A percentile compares a stretch with the other conserved stretches of the same genome.
Conservation (phyloP, 2,329 filamentous ascomycete genomes). For the Verticillium alfalfae region DNA sequence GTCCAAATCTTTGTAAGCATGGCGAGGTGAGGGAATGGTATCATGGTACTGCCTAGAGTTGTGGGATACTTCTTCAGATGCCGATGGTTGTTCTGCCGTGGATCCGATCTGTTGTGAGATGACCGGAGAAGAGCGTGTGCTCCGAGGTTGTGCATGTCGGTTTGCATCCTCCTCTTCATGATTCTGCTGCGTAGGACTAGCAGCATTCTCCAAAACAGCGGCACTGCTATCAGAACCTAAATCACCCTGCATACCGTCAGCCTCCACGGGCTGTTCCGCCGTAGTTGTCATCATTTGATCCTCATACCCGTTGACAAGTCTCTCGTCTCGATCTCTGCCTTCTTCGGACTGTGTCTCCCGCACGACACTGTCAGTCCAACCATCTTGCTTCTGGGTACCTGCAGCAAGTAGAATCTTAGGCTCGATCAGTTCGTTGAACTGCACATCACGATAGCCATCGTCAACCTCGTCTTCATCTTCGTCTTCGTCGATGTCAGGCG, state of each 20-base stretch:
- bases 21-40: neutral
- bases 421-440: conserved; percentile 60
- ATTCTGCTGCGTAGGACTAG: conserved; percentile 15
- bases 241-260: conserved; percentile 2
- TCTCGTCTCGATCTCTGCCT: conserved; percentile 4
- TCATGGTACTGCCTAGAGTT: neutral
- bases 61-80: neutral
- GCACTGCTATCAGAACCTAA: neutral
- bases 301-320: neutral
- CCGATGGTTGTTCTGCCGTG: neutral
- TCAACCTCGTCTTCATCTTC: conserved; percentile 48
- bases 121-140: neutral
- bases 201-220: neutral
- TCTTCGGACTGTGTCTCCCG: conserved; percentile 14
- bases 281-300: neutral
- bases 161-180: neutral
- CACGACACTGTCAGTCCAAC: conserved; percentile 13
- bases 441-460: conserved; percentile 55
- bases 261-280: conserved; percentile 6
- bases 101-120: neutral
- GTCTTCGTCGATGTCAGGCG: conserved; percentile 58
- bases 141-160: neutral
- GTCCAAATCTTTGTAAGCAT: neutral
- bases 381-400: conserved; percentile 13
- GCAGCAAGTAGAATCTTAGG: conserved; percentile 51